Conservation (phyloP, 768 basidiomycete genomes). For the Leccinellum albellum region DNA sequence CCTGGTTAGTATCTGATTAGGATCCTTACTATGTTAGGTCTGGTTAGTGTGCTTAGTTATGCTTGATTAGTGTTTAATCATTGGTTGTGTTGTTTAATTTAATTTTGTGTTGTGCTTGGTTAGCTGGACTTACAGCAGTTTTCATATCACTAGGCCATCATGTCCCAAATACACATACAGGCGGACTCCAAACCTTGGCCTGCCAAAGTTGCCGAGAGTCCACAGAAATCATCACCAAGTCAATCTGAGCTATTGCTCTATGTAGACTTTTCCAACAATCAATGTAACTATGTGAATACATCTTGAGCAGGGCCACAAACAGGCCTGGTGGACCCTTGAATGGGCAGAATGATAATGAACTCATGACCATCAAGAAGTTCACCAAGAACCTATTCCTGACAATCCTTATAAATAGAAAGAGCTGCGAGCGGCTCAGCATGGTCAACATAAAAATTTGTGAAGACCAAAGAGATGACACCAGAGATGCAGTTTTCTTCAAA, state of each 20-base stretch:
- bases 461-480: constrained; percentile 1
- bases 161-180: no score
- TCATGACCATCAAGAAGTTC: constrained; percentile 2
- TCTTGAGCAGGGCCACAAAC: not conserved
- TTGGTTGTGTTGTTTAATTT: no score
- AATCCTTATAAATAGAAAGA: not conserved
- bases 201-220: no score
- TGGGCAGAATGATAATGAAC: not conserved
- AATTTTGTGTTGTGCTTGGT: no score
- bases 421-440: not conserved
- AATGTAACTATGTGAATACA: not conserved
- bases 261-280: not conserved
- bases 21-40: no score
- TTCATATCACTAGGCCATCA: no score
- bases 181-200: no score
- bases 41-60: no score
- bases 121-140: no score
- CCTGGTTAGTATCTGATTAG: no score
- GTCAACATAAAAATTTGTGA: not conserved
- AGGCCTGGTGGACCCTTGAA: not conserved
- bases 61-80: no score
- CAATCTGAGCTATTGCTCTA: not conserved
- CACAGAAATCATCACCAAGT: no score
- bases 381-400: not conserved
- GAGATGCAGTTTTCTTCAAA: constrained; percentile 3